Evolutionary conservation across 768 basidiomycete species (phyloP).

Genomic region (Amanita molliuscula): DNA sequence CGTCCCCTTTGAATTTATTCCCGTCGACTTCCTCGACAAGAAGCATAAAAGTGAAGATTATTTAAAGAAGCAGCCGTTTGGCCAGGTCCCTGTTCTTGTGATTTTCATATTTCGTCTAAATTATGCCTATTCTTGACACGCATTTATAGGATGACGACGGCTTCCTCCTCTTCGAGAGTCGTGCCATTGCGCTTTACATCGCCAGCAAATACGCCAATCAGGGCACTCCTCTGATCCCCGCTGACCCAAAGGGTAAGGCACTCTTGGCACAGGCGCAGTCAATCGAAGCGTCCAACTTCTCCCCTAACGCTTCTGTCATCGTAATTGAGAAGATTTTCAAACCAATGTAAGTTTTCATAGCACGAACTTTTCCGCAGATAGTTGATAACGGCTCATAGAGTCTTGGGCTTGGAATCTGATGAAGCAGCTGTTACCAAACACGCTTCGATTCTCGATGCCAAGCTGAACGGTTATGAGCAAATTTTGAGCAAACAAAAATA

Average conservation of each 20-base stretch:
- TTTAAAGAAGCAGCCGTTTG: constrained; percentile 39
- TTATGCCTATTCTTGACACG: neutral
- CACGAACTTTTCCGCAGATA: neutral
- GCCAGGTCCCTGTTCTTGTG: constrained; percentile 21
- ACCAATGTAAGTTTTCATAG: constrained; percentile 20
- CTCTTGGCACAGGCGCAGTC: constrained; percentile 44
- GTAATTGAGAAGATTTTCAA: no score
- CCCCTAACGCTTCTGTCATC: constrained; percentile 25
- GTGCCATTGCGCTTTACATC: constrained; percentile 53
- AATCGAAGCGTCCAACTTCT: constrained; percentile 44
- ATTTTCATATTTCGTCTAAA: neutral
- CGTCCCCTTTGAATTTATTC: constrained; percentile 35
- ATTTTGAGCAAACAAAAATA: constrained; percentile 49
- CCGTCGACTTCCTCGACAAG: constrained; percentile 22
- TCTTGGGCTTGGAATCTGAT: constrained; percentile 19
- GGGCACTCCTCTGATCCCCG: constrained; percentile 42
- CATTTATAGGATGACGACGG: constrained; percentile 44
- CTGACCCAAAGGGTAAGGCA: constrained; percentile 24
- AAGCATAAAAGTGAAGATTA: constrained; percentile 30
- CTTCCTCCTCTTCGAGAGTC: constrained; percentile 53
- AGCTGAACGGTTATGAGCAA: constrained; percentile 44
- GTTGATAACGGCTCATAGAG: constrained; percentile 6
- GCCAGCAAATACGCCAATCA: constrained; percentile 41
- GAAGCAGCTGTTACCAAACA: constrained; percentile 8
- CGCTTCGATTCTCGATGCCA: constrained; percentile 21